Base-by-base conservation (phyloP, 2,329 filamentous ascomycete genomes). In the Gaeumannomyces sp. region DNA sequence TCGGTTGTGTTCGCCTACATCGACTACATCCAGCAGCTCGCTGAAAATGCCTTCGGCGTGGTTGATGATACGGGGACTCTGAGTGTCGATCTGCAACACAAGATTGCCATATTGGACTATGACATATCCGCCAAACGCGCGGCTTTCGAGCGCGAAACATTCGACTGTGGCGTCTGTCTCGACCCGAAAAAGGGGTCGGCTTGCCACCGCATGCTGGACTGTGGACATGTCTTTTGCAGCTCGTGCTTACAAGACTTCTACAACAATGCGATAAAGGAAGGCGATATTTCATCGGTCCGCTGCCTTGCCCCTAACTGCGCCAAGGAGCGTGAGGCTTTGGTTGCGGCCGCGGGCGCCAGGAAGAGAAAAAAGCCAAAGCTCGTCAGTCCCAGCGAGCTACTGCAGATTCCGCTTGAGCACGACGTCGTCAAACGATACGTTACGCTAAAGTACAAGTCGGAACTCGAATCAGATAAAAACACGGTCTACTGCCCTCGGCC, bases 171-270 rank as follows among this genome's bases (percentile, higher is more conserved):
- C 1, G 84, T 98, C 61, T 97, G 93, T 73, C 77, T 97, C 60
- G 94, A 98, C 75, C 93, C 93, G 0, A 97, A 97, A 76, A 97
- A 96, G 74, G 95, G 95, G 1, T 77, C 80, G 0, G 84, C 81
- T 14, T 98, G 95, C 74, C 90, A 98, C 77, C 85, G 86, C 58
- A 88, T 98, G 82, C 77, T 90, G 60, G 87, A 89, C 66, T 99
- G 95, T 75, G 87, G 86, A 0, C 94, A 99, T 73, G 92, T 98
- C 53, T 99, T 98, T 73, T 99, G 95, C 75, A 79, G 89, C 25
- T 76, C 86, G n/a, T 99, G 95, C 72, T 80, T 99, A 3, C 89
- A 91, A 68, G 92, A 94, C 70, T 97, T 94, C 70, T 98, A 96
- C 81, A 92, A 89, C 70, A 89, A 87, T 68, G 93, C 92, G 69